Evolutionary conservation across 1,284 basidiomycete species (phyloP).

Genomic region (Mycena citricolor): DNA sequence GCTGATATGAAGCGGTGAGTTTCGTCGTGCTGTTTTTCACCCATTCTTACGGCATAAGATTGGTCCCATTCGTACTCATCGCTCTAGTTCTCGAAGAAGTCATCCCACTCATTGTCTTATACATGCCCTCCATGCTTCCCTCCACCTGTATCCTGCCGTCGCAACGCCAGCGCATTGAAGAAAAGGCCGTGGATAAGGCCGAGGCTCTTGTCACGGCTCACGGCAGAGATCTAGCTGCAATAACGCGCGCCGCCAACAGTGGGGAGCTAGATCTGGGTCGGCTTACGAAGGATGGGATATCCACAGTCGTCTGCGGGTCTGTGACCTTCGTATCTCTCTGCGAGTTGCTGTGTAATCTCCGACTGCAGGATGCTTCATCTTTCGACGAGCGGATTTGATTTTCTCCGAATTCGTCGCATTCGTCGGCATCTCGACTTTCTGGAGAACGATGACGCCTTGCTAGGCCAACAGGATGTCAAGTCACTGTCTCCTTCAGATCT

Average conservation of each 20-base stretch:
- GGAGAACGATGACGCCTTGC: slow-evolving; percentile 56
- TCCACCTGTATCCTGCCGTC: slow-evolving; percentile 87
- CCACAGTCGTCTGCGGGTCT: slow-evolving; percentile 43
- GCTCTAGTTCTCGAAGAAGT: slow-evolving; percentile 78
- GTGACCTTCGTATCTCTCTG: slow-evolving; percentile 20
- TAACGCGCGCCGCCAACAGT: slow-evolving; percentile 31
- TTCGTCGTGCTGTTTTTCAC: slow-evolving; percentile 4
- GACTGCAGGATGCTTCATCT: slow-evolving; percentile 53
- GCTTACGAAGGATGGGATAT: slow-evolving; percentile 32
- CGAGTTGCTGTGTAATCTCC: slow-evolving; percentile 8
- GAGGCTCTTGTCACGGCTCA: slow-evolving; percentile 34
- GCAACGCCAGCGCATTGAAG: slow-evolving; percentile 70
- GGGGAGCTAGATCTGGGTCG: slow-evolving; percentile 34
- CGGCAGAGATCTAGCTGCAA: slow-evolving; percentile 33
- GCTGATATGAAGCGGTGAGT: slow-evolving; percentile 69
- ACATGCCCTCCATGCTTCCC: slow-evolving; percentile 81
- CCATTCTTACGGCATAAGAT: slow-evolving; percentile 40
- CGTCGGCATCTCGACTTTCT: slow-evolving; percentile 54
- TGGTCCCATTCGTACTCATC: slow-evolving; percentile 79
- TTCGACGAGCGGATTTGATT: slow-evolving; percentile 55
- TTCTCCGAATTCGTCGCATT: slow-evolving; percentile 54
- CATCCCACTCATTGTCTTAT: slow-evolving; percentile 82
- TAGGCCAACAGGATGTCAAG: slow-evolving; percentile 50
- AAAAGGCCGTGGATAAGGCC: slow-evolving; percentile 56
- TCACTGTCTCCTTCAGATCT: slow-evolving; percentile 54